These are phyloP conservation scores for Strigomonas galati DNA, from an alignment of 208 protist genomes.

Conservation along the genomic window DNA sequence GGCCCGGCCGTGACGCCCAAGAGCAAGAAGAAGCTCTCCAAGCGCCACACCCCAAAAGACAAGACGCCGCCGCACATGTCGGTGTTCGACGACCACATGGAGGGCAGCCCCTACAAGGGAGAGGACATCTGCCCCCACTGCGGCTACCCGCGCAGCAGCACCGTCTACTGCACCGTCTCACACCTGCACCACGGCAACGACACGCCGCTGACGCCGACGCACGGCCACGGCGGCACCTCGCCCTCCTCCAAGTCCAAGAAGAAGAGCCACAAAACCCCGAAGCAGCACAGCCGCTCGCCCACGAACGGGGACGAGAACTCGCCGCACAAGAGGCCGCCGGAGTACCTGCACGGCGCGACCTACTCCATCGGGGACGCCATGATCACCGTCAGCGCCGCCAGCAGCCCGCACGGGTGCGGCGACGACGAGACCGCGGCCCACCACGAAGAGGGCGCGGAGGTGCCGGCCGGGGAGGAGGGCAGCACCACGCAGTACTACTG, in stretches of 20 bases:
- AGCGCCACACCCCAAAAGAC: neutral
- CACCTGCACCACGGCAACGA: slow-evolving; percentile 54
- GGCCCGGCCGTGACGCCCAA: slow-evolving; percentile 9
- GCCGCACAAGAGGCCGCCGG: neutral
- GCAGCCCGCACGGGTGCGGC: neutral
- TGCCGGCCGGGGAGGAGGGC: slow-evolving; percentile 1
- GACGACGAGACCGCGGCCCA: slow-evolving; percentile 9
- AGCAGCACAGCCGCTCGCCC: neutral
- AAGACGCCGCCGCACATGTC: too few species aligned
- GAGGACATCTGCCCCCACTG: slow-evolving; percentile 40
- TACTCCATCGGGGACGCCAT: neutral
- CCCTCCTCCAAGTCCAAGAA: neutral
- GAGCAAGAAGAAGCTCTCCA: slow-evolving; percentile 3
- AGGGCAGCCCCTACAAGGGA: slow-evolving; percentile 24
- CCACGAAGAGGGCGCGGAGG: neutral
- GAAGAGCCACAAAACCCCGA: neutral
- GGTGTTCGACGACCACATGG: slow-evolving; percentile 49
- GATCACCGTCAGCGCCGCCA: neutral
- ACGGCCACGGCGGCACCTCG: neutral
- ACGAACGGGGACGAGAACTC: neutral
- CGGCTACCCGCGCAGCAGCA: slow-evolving; percentile 34
- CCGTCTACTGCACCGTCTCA: slow-evolving; percentile 40
- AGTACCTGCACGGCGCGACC: too few species aligned
- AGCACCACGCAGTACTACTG: slow-evolving; percentile 42
- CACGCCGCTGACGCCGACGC: slow-evolving; percentile 12